phyloP scores from a whole-genome alignment of 2,329 filamentous ascomycete species.

The Drechslera avenae region DNA sequence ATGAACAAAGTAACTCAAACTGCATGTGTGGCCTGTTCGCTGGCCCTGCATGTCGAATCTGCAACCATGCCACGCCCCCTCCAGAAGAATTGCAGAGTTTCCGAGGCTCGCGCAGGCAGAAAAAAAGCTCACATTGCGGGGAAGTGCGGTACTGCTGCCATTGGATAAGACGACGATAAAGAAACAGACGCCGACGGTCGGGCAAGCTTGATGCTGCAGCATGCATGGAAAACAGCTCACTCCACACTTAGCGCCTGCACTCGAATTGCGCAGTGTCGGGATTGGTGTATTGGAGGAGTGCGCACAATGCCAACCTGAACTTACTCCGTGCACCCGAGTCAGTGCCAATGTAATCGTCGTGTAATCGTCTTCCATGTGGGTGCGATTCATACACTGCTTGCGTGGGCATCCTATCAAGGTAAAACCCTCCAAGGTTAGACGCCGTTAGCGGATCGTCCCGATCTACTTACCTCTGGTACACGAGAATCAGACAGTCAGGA shows the following conservation, averaged over 20 bases:
- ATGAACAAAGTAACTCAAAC: slow-evolving; percentile 18
- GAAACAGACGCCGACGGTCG: slow-evolving; percentile 24
- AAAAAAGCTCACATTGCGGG: slow-evolving; percentile 22
- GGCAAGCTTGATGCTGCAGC: slow-evolving; percentile 19
- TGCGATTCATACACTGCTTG: neutral
- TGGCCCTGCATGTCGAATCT: slow-evolving; percentile 34
- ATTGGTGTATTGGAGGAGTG: slow-evolving; percentile 1
- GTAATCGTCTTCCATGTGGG: neutral
- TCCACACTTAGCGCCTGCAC: slow-evolving; percentile 31
- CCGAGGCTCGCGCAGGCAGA: neutral
- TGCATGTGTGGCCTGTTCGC: slow-evolving; percentile 26
- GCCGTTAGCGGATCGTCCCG: slow-evolving; percentile 31
- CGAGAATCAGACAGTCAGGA: slow-evolving; percentile 19
- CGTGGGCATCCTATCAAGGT: neutral
- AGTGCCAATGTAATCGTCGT: no score
- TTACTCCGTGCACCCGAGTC: neutral
- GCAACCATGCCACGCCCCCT: slow-evolving; percentile 33
- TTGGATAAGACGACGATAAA: slow-evolving; percentile 16
- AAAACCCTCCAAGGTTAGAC: slow-evolving; percentile 1
- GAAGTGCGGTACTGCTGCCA: slow-evolving; percentile 20
- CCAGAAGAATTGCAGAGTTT: slow-evolving; percentile 1
- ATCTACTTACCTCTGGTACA: slow-evolving; percentile 3
- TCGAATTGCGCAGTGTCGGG: no score
- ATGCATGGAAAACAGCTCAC: slow-evolving; percentile 38
- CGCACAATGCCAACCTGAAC: no score